Evolutionary conservation across 805 yeast species (phyloP), one percentile per base, ranked within the genome.

Genomic region (Metschnikowia lochheadii): DNA sequence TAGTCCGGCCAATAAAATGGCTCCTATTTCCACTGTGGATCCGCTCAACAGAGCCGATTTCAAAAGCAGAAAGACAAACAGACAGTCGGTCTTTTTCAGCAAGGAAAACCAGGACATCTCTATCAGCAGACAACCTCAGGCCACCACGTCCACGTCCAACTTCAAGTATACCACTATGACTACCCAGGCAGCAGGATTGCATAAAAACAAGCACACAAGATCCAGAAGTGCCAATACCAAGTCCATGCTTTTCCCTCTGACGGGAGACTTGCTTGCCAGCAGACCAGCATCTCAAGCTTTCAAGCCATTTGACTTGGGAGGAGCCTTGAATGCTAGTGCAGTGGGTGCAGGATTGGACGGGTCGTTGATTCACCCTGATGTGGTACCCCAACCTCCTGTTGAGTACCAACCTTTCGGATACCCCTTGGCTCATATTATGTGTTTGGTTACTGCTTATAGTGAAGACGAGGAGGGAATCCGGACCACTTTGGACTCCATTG

Each of bases 341-440:
- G 46, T 17, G 18, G 40, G 78, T 6, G 73, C 71, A 32, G 76
- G 84, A 3, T 67, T 87, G 56, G 79, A 82, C 37, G 73, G 84
- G 2, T 81, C 79, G 48, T 63, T 83, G 15, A 78, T 86, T 50
- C 88, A 84, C 58, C 87, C 90, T 10, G 87, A 87, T 61, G 87
- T 82, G 29, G 87, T 91, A 14, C 88, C 96, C 1, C 98, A 92
- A 65, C 97, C 98, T 0, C 96, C 96, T 1, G 79, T 83, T 15
- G 87, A 81, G 53, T 91, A 82, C 72, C 91, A 87, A 75, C 98
- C 99, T 4, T 89, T 79, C 23, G 60, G 60, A 2, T 44, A 55
- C 52, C 96, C 99, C 14, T 77, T 94, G 58, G 74, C 71, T 14
- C 78, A 73, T 53, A 55, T 69, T 7, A 61, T 73, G 49, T 52